phyloP scores from a whole-genome alignment of 331 rosid genomes.

The Dryas integrifolia region DNA sequence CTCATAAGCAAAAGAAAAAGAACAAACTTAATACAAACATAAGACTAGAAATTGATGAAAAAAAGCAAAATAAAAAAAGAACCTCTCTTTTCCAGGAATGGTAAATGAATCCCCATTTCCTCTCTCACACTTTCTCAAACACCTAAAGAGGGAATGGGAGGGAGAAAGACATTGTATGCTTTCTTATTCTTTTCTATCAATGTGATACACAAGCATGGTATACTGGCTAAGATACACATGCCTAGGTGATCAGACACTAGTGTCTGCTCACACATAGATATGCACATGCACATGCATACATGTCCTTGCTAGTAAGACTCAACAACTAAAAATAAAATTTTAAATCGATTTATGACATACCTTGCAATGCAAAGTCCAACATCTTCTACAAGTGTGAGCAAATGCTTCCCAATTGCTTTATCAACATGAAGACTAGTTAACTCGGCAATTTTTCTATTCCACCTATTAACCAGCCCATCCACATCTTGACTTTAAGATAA shows the following conservation, averaged over 20 bases:
- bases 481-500: slow-evolving; percentile 29
- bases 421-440: slow-evolving; percentile 87
- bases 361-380: slow-evolving; percentile 74
- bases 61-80: not conserved
- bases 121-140: not conserved
- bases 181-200: too few species aligned
- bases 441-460: slow-evolving; percentile 86
- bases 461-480: slow-evolving; percentile 79
- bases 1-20: slow-evolving; percentile 23
- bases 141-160: not conserved
- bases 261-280: too few species aligned
- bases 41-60: not conserved
- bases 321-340: not conserved
- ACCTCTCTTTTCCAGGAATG: not conserved
- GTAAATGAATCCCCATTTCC: not conserved
- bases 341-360: slow-evolving; percentile 35
- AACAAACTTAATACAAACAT: slow-evolving; percentile 11
- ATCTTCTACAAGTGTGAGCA: slow-evolving; percentile 80
- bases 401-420: slow-evolving; percentile 73
- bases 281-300: not conserved
- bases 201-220: too few species aligned
- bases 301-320: not conserved
- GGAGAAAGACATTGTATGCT: too few species aligned
- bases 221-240: not conserved
- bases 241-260: slow-evolving; percentile 12